Evolutionary conservation across 768 basidiomycete genomes (phyloP), one percentile per base, ranked within the genome.

Genomic region (Leccinum rimulosum): DNA sequence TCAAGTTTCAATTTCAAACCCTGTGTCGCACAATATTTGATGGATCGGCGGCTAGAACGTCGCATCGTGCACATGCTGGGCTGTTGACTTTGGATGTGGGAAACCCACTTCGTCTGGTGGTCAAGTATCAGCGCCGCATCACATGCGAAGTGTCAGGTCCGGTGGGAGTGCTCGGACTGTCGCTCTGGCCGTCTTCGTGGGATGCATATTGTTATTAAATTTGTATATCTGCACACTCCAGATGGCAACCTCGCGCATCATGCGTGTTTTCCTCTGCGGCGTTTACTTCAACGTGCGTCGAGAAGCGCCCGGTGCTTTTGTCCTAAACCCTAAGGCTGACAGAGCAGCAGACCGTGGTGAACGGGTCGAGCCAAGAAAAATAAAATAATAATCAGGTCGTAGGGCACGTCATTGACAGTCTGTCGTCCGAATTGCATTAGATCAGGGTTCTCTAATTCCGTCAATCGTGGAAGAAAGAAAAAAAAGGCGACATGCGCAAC

Each of bases 231-330:
- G 38, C 31, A 43, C 6, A 30, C 47, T 47, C 49, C 22, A 54
- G 65, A 59, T 54, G 47, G 38, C 36, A 50, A 36, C 70, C 70
- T 60, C 61, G 43, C 70, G 28, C 40, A 66, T 66, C 63, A 63
- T 50, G 65, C 70, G 35, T 73, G 70, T 66, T 56, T 36, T 17
- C 57, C 33, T 36, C 57, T 27, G 56, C 52, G 6, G 25, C n/a
- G 53, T 56, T 58, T 54, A 43, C 50, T 49, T 52, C 60, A 61
- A 65, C 62, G 65, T 68, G 68, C 54, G 60, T 50, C 10, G 28
- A 50, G 30, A 54, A 40, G 50, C 31, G 50, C 25, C 50, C 31
- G 28, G 45, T 43, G 25, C 30, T 40, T 55, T 53, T 33, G 43
- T 57, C 56, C 31, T 27, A 40, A 58, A 49, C 64, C 56, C 66